Base-by-base conservation (phyloP, 441 rosid genomes). In the Adansonia madagascariensis region DNA sequence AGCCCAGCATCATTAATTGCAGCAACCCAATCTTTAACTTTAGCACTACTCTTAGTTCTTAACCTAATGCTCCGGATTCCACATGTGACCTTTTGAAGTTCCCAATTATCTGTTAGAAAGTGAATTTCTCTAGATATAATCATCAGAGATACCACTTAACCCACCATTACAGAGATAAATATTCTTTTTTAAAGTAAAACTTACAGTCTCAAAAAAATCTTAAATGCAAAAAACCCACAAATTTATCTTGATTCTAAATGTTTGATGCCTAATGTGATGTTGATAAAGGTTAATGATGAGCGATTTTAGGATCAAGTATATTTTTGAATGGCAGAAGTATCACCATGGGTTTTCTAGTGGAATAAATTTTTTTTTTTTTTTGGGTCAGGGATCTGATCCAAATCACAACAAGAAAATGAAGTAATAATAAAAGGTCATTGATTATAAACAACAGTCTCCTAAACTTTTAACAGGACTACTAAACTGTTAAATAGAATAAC, bases 1-100 rank as follows among this genome's bases (percentile, higher is more conserved):
- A 94, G 98, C 64, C 97, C 98, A 79, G 98, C 98, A 87, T 97
- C 99, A 82, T 97, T 97, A 53, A 97, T 88, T 78, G 91, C 92
- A 81, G 91, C 91, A 84, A 94, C 98, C 98, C 99, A 97, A 80
- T 94, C 98, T 88, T 88, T 97, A 79, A 89, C 95, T 86, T 92
- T 97, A 70, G 88, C 89, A 91, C 89, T 80, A 84, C 81, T 88
- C 82, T 88, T 93, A 62, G 88, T 85, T 85, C 99, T 89, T 85
- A 97, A 78, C 78, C 89, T 90, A 85, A 97, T 89, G 88, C 97
- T 94, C 84, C 97, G 97, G 72, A 65, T 87, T 69, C 97, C 98
- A 80, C 95, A 94, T 82, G 94, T 84, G 72, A 97, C 98, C 99
- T 97, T 82, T 85, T 75, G 72, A 85, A 86, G 82, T 84, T 83